These are phyloP conservation scores for Ogataea angusta DNA, from an alignment of 805 yeast species.

Conservation along the genomic window DNA sequence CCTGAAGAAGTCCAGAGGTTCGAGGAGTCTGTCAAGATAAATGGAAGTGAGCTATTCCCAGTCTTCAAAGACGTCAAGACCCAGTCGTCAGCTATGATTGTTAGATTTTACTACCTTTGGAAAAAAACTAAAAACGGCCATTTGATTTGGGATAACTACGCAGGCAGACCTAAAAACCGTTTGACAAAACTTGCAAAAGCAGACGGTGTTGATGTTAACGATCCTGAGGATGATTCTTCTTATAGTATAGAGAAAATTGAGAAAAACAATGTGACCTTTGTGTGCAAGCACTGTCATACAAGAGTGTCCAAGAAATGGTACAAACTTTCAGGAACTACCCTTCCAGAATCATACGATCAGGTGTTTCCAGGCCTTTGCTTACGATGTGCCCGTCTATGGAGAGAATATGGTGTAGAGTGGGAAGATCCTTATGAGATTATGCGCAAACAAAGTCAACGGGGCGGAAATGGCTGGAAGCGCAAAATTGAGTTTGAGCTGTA, in stretches of 20 bases:
- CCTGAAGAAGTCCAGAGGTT: slow-evolving; percentile 62
- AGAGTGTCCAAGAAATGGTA: slow-evolving; percentile 60
- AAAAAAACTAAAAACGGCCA: slow-evolving; percentile 79
- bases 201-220: slow-evolving; percentile 43
- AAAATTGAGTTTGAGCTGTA: slow-evolving; percentile 64
- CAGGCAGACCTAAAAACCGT: slow-evolving; percentile 65
- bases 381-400: slow-evolving; percentile 89
- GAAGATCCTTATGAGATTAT: slow-evolving; percentile 69
- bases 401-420: slow-evolving; percentile 87
- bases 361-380: slow-evolving; percentile 64
- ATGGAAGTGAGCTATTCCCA: slow-evolving; percentile 77
- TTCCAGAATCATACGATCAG: slow-evolving; percentile 33
- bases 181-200: slow-evolving; percentile 36
- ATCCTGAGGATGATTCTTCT: slow-evolving; percentile 67
- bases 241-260: slow-evolving; percentile 55
- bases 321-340: slow-evolving; percentile 60
- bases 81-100: slow-evolving; percentile 74
- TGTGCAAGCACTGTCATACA: slow-evolving; percentile 73
- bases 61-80: slow-evolving; percentile 69
- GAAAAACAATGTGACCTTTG: slow-evolving; percentile 39
- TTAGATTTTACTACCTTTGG: slow-evolving; percentile 87
- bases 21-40: slow-evolving; percentile 67
- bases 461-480: slow-evolving; percentile 55
- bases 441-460: slow-evolving; percentile 40
- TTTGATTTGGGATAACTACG: slow-evolving; percentile 76